Evolutionary conservation across 345 rosid species (phyloP), one percentile per base, ranked within the genome.

Genomic region (Cardamine chenopodiifolia): DNA sequence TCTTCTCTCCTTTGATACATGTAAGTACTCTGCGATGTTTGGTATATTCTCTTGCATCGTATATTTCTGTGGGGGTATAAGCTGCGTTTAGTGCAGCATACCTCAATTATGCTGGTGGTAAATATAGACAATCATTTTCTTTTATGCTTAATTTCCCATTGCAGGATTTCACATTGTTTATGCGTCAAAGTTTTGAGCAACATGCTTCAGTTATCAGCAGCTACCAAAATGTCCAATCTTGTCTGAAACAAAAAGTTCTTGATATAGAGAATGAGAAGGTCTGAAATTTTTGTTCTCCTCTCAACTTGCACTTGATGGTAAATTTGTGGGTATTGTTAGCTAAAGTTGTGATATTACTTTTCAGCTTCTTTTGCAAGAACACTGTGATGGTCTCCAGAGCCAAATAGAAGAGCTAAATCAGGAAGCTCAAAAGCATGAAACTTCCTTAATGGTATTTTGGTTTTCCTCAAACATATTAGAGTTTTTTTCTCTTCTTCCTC

Each of bases 251-350:
- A 72, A 91, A 81, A 78, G 64, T 81, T 74, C 68, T 76, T 70
- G 83, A 80, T 59, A 60, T 79, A 47, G 97, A 89, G 76, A 82
- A 71, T 62, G 91, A 88, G 80, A 89, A 91, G 96, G 98, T 91
- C 40, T 15, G 12, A 45, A 26, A 26, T 35, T 39, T 67, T 32
- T 70, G 29, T 42, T 61, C 14, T 54, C 67, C 32, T 52, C 19
- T 66, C 19, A 31, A 8, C 62, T 6, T 64, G 37, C 49, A 37
- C 1, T n/a, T 39, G 55, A 70, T 77, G 40, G 68, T 64, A 49
- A 55, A 34, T 19, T 26, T 59, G 54, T 18, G 70, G 1, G 7
- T 40, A 19, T 7, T 15, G 25, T 57, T 55, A 22, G 52, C 37
- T 73, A 10, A 52, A 73, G 5, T 48, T n/a, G 31, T 42, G 26